These are phyloP conservation scores for Aquanectria penicillioides DNA, from an alignment of 2,329 filamentous ascomycete species.

Conservation along the genomic window DNA sequence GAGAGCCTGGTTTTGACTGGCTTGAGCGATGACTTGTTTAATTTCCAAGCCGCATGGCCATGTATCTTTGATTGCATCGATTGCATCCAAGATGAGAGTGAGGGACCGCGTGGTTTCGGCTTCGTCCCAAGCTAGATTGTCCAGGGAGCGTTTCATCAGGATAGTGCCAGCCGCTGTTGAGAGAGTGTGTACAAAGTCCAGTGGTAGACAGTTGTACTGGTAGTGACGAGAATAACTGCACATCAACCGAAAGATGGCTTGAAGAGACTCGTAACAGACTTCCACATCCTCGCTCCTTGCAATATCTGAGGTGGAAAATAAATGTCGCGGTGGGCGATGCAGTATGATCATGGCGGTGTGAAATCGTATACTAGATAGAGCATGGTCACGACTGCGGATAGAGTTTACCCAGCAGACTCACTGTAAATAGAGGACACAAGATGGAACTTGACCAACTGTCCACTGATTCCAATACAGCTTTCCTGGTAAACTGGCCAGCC, in stretches of 20 bases:
- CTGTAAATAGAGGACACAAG: constrained; percentile 59
- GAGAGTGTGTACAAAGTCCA: constrained; percentile 60
- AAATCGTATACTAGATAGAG: constrained; percentile 52
- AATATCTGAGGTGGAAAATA: constrained; percentile 51
- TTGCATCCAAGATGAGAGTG: constrained; percentile 58
- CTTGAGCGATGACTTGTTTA: constrained; percentile 32
- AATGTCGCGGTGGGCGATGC: constrained; percentile 57
- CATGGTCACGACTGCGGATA: constrained; percentile 22
- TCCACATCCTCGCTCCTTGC: constrained; percentile 56
- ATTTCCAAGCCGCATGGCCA: constrained; percentile 59
- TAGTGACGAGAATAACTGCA: constrained; percentile 56
- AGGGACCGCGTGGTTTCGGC: constrained; percentile 60
- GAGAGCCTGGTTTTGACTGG: neutral
- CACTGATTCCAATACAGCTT: constrained; percentile 62
- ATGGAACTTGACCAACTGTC: constrained; percentile 57
- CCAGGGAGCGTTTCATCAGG: constrained; percentile 56
- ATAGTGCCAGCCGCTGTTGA: constrained; percentile 57
- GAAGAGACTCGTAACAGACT: constrained; percentile 60
- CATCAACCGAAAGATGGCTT: constrained; percentile 57
- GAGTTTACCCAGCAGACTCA: constrained; percentile 27
- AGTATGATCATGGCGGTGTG: constrained; percentile 63
- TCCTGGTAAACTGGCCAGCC: constrained; percentile 56
- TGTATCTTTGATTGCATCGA: constrained; percentile 60
- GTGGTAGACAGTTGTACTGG: constrained; percentile 52
- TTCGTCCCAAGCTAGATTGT: constrained; percentile 51